These are phyloP conservation scores for Brassica incana DNA, from an alignment of 345 rosid genomes.

Conservation along the genomic window DNA sequence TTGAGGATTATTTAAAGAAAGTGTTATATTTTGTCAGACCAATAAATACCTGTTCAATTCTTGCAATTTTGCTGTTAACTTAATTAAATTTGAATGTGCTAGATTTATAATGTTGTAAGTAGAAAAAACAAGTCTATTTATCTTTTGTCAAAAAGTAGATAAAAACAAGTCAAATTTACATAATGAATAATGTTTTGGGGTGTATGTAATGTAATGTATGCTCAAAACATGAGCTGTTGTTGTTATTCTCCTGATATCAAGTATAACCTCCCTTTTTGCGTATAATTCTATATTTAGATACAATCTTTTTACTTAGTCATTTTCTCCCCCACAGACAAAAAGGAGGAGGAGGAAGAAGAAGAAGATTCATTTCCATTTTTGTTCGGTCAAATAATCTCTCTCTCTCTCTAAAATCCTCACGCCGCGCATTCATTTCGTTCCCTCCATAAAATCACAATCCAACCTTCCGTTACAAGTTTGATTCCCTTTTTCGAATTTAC, in stretches of 20 bases:
- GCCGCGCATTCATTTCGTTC: conserved; percentile 34
- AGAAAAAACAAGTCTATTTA: neutral
- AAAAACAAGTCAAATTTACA: neutral
- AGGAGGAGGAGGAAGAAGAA: neutral
- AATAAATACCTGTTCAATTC: too few species aligned
- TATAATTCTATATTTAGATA: conserved; percentile 36
- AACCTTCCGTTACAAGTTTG: conserved; percentile 41
- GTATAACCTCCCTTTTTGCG: conserved; percentile 39
- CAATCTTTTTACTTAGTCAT: conserved; percentile 23
- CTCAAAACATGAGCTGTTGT: conserved; percentile 31
- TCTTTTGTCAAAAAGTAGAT: too few species aligned
- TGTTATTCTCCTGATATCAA: conserved; percentile 36
- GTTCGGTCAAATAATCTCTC: neutral
- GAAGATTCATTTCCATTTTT: conserved; percentile 29
- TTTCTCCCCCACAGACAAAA: conserved; percentile 22
- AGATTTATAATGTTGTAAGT: too few species aligned
- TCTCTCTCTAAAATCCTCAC: conserved; percentile 8
- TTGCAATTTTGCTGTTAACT: too few species aligned
- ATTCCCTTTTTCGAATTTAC: neutral
- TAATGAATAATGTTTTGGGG: neutral
- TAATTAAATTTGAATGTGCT: too few species aligned
- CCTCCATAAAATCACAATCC: conserved; percentile 33
- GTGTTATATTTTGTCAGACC: too few species aligned
- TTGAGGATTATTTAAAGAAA: too few species aligned
- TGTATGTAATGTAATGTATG: neutral